Conservation (phyloP, 371 early-diverging fungal genomes). For the Blakeslea trispora region DNA sequence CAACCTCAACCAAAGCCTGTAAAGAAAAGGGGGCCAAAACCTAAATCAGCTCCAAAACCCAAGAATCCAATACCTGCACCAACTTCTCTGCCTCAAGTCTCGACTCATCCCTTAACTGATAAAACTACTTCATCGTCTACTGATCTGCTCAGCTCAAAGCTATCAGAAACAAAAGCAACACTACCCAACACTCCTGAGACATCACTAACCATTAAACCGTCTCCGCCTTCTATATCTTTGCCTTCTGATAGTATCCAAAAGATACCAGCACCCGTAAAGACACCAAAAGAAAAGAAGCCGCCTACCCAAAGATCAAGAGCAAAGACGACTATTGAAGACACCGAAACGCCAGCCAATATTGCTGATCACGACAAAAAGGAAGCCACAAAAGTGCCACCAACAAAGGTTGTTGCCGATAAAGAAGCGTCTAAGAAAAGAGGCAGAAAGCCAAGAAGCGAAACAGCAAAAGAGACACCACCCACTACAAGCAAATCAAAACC, state of each 20-base stretch:
- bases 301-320: not conserved
- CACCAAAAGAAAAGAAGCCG: not conserved
- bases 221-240: not conserved
- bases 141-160: not conserved
- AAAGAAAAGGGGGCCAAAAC: not conserved
- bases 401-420: not conserved
- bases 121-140: too few species aligned
- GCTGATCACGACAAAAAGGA: not conserved
- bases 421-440: not conserved
- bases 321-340: not conserved
- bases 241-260: not conserved
- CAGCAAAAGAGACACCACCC: not conserved
- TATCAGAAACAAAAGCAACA: not conserved
- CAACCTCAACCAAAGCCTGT: not conserved
- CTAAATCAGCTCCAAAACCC: not conserved
- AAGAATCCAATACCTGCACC: not conserved
- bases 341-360: not conserved
- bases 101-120: too few species aligned
- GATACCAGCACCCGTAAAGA: not conserved
- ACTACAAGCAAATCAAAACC: not conserved
- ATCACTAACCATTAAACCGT: not conserved
- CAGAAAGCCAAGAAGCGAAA: not conserved
- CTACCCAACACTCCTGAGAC: not conserved
- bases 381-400: not conserved
- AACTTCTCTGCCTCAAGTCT: not conserved